Conservation (phyloP, 495 filamentous ascomycete species). For the Daldinia loculata region DNA sequence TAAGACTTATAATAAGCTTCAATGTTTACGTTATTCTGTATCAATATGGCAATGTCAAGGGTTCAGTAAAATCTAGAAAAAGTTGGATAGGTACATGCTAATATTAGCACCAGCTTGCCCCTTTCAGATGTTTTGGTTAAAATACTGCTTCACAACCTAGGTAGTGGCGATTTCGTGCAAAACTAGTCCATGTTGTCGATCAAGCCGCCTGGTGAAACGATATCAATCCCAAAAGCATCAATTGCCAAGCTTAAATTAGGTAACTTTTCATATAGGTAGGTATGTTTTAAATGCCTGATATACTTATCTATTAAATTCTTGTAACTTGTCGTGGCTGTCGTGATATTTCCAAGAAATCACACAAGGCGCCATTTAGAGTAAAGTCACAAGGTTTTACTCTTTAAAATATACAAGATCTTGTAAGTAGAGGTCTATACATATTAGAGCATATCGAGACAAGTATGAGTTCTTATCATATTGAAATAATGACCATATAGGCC, state of each 20-base stretch:
- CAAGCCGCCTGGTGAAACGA: constrained; percentile 26
- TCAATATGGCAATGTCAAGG: neutral
- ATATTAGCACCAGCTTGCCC: neutral
- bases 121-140: neutral
- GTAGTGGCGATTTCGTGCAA: constrained; percentile 15
- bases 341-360: neutral
- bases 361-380: neutral
- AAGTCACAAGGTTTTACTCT: too few relatives aligned
- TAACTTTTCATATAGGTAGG: constrained; percentile 8
- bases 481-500: constrained; percentile 26
- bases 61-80: neutral
- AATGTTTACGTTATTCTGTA: neutral
- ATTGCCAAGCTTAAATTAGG: constrained; percentile 12
- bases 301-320: neutral
- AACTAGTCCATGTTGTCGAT: constrained; percentile 33
- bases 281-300: constrained; percentile 11
- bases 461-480: neutral
- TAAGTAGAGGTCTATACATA: neutral
- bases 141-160: neutral
- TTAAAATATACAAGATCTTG: too few relatives aligned
- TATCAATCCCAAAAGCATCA: constrained; percentile 11
- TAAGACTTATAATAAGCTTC: constrained; percentile 11
- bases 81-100: neutral
- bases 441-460: neutral
- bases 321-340: neutral